phyloP scores from a whole-genome alignment of 768 basidiomycete genomes.

The Pisolithus orientalis region DNA sequence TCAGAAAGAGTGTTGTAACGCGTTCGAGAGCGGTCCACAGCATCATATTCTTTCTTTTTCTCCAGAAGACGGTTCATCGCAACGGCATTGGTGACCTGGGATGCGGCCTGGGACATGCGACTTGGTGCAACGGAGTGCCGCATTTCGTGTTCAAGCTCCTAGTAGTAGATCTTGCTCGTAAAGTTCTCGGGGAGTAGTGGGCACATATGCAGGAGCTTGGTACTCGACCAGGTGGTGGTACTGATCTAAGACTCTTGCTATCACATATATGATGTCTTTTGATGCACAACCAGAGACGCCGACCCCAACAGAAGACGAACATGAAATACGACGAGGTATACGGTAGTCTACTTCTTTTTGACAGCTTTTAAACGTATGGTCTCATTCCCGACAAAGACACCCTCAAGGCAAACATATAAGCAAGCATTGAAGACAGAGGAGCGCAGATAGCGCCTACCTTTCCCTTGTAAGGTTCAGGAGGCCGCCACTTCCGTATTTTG shows the following conservation, averaged over 20 bases:
- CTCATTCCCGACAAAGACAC: constrained; percentile 92
- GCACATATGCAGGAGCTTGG: too few species aligned
- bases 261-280: too few species aligned
- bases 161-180: neutral
- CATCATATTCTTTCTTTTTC: constrained; percentile 79
- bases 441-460: constrained; percentile 56
- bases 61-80: constrained; percentile 54
- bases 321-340: constrained; percentile 3
- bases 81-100: constrained; percentile 40
- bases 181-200: neutral
- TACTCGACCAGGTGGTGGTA: too few species aligned
- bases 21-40: constrained; percentile 66
- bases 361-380: constrained; percentile 86
- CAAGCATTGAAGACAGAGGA: neutral
- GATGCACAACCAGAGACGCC: too few species aligned
- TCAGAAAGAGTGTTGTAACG: constrained; percentile 55
- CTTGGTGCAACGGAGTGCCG: constrained; percentile 49
- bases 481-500: constrained; percentile 73
- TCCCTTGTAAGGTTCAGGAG: constrained; percentile 96
- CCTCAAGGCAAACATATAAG: constrained; percentile 38
- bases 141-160: constrained; percentile 25
- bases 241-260: too few species aligned
- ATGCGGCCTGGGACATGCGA: constrained; percentile 44
- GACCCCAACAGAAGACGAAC: neutral
- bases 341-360: constrained; percentile 80